Conservation (phyloP, 495 filamentous ascomycete genomes). For the Aspergillus kassunensis region DNA sequence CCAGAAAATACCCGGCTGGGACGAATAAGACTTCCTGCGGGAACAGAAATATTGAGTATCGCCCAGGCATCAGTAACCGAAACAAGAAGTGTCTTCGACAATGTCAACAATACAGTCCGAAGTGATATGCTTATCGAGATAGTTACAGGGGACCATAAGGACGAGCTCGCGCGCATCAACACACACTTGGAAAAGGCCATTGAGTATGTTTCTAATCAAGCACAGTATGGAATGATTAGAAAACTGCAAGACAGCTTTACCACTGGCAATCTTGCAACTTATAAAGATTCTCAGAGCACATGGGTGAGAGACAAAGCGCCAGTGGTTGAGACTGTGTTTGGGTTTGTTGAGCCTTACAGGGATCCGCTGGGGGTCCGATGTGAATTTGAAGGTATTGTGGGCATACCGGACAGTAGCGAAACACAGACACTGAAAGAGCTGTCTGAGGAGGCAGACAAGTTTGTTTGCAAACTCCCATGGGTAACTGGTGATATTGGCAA, state of each 20-base stretch:
- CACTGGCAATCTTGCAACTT: constrained; percentile 32
- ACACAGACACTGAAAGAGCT: constrained; percentile 28
- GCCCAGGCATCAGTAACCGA: constrained; percentile 28
- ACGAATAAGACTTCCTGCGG: constrained; percentile 2
- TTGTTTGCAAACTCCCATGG: constrained; percentile 40
- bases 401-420: constrained; percentile 38
- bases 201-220: constrained; percentile 28
- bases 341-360: constrained; percentile 48
- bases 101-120: neutral
- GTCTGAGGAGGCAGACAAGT: constrained; percentile 27
- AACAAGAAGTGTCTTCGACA: neutral
- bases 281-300: constrained; percentile 31
- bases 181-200: constrained; percentile 16
- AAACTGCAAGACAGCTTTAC: constrained; percentile 31
- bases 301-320: constrained; percentile 42
- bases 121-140: constrained; percentile 10
- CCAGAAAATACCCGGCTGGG: constrained; percentile 31
- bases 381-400: constrained; percentile 47
- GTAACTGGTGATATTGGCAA: constrained; percentile 22
- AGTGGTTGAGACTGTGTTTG: constrained; percentile 41
- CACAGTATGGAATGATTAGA: constrained; percentile 25
- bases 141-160: constrained; percentile 24
- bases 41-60: constrained; percentile 15
- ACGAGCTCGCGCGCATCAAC: constrained; percentile 21
- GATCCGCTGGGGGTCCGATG: constrained; percentile 42